Conservation (phyloP, 257 asterid species). For the Ajuga chamaepitys region DNA sequence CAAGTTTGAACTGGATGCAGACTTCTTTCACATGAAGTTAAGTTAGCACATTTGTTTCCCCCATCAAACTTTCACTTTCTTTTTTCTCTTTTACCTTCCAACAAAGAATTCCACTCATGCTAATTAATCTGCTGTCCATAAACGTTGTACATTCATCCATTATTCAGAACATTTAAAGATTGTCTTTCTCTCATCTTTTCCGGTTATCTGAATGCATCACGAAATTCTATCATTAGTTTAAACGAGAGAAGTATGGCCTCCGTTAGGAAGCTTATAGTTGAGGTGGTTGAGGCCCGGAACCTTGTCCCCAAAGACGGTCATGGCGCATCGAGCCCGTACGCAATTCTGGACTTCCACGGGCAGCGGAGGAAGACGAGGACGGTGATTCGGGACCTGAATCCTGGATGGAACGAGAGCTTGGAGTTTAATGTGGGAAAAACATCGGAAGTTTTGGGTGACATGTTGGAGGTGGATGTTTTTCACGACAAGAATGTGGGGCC, state of each 20-base stretch:
- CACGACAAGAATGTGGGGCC: slow-evolving; percentile 68
- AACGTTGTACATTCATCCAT: too few relatives aligned
- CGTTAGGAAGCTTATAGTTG: slow-evolving; percentile 59
- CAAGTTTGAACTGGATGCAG: background rate
- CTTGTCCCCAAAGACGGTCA: slow-evolving; percentile 82
- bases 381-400: slow-evolving; percentile 57
- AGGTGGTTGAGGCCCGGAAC: slow-evolving; percentile 65
- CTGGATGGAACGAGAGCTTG: slow-evolving; percentile 60
- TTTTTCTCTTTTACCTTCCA: slow-evolving; percentile 22
- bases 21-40: slow-evolving; percentile 64
- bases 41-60: slow-evolving; percentile 27
- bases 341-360: slow-evolving; percentile 64
- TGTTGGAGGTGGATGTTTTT: slow-evolving; percentile 55
- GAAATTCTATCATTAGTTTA: background rate
- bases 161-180: too few relatives aligned
- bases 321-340: slow-evolving; percentile 82
- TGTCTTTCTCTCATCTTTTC: background rate
- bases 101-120: slow-evolving; percentile 23
- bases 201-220: background rate
- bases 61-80: background rate
- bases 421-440: slow-evolving; percentile 61
- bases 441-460: slow-evolving; percentile 66
- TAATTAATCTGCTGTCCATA: background rate
- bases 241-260: slow-evolving; percentile 30
- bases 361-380: slow-evolving; percentile 75